Base-by-base conservation (phyloP, 257 asterid genomes). In the Apocynum venetum region DNA sequence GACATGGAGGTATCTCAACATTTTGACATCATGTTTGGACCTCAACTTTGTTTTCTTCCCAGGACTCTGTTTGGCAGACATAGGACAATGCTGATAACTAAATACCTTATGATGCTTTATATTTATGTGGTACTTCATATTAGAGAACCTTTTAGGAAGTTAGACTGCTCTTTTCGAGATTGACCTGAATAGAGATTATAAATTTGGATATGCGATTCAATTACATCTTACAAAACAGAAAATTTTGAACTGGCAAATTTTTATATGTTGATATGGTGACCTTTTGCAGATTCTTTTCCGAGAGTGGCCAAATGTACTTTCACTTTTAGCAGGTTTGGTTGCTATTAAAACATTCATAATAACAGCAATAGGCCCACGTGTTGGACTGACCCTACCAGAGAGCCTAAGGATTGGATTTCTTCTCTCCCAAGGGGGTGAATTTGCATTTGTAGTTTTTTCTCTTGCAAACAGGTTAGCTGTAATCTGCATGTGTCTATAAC, bases 401-500 rank as follows among this genome's bases (percentile, higher is more conserved):
- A 96, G 99, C 79, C 77, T 96, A 81, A 84, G 99, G 87, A 91
- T 96, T 76, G 99, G 99, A 20, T 87, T 93, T 78, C 99, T 96
- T 83, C 97, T 96, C 76, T 96, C 99, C 65, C 99, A 96, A 84
- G 99, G 99, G 57, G 99, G 99, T 41, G 99, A 96, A 86, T 96
- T 96, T 81, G 99, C 91, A 73, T 96, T 96, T 81, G 99, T 96
- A 0, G 98, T 96, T 56, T 96, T 96, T 79, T 96, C 99, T 40
- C 77, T 96, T 80, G 99, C 99, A 72, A 96, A 93, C 93, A 89
- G 99, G 99, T 89, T 59, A 78, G 75, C 59, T 77, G 13, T 76
- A 44, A 63, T 44, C 76, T 72, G 31, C 41, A 71, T 82, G 78
- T 75, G n/a, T 35, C 41, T 57, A 46, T 36, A 53, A 43, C 31